Evolutionary conservation across 306 rosid genomes (phyloP).

Genomic region (Cucumis cinereus): DNA sequence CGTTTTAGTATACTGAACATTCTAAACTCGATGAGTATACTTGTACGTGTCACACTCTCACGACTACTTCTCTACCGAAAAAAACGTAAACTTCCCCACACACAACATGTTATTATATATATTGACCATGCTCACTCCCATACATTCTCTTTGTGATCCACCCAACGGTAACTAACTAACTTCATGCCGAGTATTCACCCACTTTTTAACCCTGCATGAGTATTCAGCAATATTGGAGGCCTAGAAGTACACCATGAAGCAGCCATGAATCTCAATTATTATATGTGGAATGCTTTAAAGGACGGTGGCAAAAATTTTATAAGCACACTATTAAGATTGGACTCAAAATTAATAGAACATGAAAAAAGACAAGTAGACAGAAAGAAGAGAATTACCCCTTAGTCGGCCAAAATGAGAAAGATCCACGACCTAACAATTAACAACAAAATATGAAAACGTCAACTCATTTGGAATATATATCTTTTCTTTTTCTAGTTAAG

Average conservation of each 20-base stretch:
- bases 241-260: background rate
- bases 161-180: too few species aligned
- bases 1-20: too few species aligned
- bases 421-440: slow-evolving; percentile 62
- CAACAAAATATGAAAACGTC: background rate
- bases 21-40: too few species aligned
- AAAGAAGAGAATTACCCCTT: slow-evolving; percentile 46
- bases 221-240: too few species aligned
- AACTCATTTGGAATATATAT: background rate
- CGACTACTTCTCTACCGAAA: too few species aligned
- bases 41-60: too few species aligned
- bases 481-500: background rate
- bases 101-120: too few species aligned
- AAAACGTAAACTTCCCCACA: too few species aligned
- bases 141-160: too few species aligned
- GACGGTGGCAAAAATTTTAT: background rate
- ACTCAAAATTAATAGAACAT: background rate
- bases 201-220: too few species aligned
- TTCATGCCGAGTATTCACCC: too few species aligned
- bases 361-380: background rate
- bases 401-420: slow-evolving; percentile 92
- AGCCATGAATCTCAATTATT: background rate
- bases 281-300: background rate
- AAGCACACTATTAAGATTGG: background rate
- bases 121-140: too few species aligned